Percentiles rank a stretch among this genome's conserved stretches.
phyloP scores from a whole-genome alignment of 169 alveolate genomes.

The Plasmodium reichenowi region DNA sequence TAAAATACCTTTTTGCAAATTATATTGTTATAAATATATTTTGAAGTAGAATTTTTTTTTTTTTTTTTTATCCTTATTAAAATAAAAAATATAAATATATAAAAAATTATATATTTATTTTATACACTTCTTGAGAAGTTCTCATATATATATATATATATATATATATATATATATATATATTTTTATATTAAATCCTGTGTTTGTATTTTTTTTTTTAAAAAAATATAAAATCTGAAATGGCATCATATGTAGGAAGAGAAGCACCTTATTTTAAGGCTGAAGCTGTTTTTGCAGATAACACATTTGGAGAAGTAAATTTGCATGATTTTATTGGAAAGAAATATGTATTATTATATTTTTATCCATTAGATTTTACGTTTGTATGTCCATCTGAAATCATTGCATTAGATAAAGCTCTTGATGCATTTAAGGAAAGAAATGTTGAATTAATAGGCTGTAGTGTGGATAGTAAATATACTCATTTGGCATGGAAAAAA shows the following conservation, averaged over 20 bases:
- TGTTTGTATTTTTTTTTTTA: neutral
- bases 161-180: neutral
- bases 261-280: conserved; percentile 98
- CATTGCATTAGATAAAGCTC: conserved; percentile 94
- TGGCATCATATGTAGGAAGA: conserved; percentile 82
- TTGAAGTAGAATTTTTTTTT: no score
- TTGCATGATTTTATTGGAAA: conserved; percentile 95
- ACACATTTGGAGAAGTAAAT: conserved; percentile 92
- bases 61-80: no score
- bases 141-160: neutral
- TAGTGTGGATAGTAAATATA: conserved; percentile 97
- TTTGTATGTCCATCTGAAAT: conserved; percentile 99
- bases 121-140: no score
- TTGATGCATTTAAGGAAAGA: conserved; percentile 94
- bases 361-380: conserved; percentile 99
- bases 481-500: conserved; percentile 97
- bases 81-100: no score
- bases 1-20: no score
- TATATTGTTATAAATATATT: no score
- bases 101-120: no score
- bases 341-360: conserved; percentile 96
- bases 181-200: no score
- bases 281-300: conserved; percentile 95
- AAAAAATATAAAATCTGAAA: conserved; percentile 1
- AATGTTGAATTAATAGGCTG: conserved; percentile 95